Base-by-base conservation (phyloP, 352 stramenopile genomes). In the Lagenidium giganteum region DNA sequence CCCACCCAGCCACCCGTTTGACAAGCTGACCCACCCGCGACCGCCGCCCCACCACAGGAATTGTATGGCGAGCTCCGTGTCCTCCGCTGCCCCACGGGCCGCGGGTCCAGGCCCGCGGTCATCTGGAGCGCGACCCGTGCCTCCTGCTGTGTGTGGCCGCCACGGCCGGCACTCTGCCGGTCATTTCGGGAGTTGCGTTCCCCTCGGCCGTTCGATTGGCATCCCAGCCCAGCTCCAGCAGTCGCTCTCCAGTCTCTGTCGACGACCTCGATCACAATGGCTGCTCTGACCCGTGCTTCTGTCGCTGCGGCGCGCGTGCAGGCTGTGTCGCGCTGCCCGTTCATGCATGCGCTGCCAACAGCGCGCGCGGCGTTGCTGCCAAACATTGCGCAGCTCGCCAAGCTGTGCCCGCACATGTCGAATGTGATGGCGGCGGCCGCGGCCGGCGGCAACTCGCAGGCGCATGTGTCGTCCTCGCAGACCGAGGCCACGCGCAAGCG, bases 351-450 rank as follows among this genome's bases (percentile, higher is more conserved):
- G 33, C 72, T 87, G 16, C 73, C 77, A 9, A 85, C 74, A 1
- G 62, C 79, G 3, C 78, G 79, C 42, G 76, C 78, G 13, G 82
- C 82, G 13, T 48, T 93, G 39, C 61, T 93, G 44, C 82, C 82
- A 43, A 93, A 93, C 64, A 90, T 91, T 60, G 65, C 78, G 44
- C 77, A 91, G 64, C 54, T 93, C 30, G 79, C 77, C 18, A 88
- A 89, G 56, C 67, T 93, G 35, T 93, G 82, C 33, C 82, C 82
- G 48, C 82, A 93, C 74, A 91, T 93, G 81, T 88, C 75, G 43
- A 70, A 64, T 16, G 49, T 89, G 40, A 91, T 93, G 78, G 69
- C 65, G 47, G 66, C 70, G 18, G 71, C 68, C 5, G 54, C 62
- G 11, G 64, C 59, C 0, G 70, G 71, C 24, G 66, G 68, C 43